phyloP scores from a whole-genome alignment of 1,284 basidiomycete genomes.

The Ustilago bromivora region DNA sequence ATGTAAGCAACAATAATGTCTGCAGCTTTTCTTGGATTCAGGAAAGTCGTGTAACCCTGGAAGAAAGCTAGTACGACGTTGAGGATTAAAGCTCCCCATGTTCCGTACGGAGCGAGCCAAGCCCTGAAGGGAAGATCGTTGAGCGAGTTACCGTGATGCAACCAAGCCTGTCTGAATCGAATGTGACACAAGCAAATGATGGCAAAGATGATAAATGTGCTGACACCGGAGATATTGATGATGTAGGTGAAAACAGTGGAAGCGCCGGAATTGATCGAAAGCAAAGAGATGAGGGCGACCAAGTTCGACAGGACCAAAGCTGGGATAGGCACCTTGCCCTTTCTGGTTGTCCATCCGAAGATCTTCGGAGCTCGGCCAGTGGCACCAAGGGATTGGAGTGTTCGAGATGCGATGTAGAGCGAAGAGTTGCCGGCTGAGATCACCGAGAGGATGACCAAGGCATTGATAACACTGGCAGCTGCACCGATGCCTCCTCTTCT shows the following conservation, averaged over 20 bases:
- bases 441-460: constrained; percentile 54
- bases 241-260: constrained; percentile 50
- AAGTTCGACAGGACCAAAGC: constrained; percentile 47
- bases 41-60: constrained; percentile 51
- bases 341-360: constrained; percentile 36
- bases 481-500: constrained; percentile 44
- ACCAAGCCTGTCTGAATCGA: constrained; percentile 54
- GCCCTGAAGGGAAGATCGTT: constrained; percentile 49
- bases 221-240: constrained; percentile 49
- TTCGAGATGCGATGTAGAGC: constrained; percentile 59
- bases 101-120: constrained; percentile 39
- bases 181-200: constrained; percentile 52
- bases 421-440: constrained; percentile 55
- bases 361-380: constrained; percentile 51
- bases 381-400: constrained; percentile 46
- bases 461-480: constrained; percentile 54
- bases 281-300: constrained; percentile 46
- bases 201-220: constrained; percentile 51
- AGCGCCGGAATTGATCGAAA: constrained; percentile 43
- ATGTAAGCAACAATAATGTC: constrained; percentile 85
- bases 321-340: constrained; percentile 48
- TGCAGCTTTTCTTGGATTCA: constrained; percentile 69
- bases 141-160: constrained; percentile 35
- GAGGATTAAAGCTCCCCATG: constrained; percentile 36
- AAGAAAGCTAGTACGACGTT: constrained; percentile 55